Base-by-base conservation (phyloP, 495 filamentous ascomycete species). In the Penicillium flavigenum region DNA sequence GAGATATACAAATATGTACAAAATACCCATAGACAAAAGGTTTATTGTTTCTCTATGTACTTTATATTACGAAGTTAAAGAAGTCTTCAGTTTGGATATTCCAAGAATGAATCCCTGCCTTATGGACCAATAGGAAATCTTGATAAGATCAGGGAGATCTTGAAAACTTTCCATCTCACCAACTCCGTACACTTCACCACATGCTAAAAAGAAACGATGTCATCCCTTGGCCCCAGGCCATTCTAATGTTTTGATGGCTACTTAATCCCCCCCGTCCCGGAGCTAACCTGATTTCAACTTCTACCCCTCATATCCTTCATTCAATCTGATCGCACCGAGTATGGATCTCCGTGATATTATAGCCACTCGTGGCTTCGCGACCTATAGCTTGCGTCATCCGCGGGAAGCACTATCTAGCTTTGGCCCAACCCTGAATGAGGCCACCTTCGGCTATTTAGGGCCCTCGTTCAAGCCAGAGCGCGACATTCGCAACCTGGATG, bases 401-500 rank as follows among this genome's bases (percentile, higher is more conserved):
- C 24, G 66, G 38, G 76, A 77, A 45, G 59, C 64, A 8, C 57
- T 62, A 22, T 65, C 63, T 7, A 73, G 73, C 55, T 59, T 76
- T 38, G 73, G 70, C 19, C 75, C 73, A 8, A 76, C 73, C 10
- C 48, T 76, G 22, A 76, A 67, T 32, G 76, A 79, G 36, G 61
- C 68, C 43, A 77, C 73, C 0, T 63, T 70, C 29, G 76, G 76
- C 9, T 42, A 73, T 10, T 41, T 75, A 20, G 75, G 76, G 8
- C 59, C 63, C 3, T 70, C 66, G 6, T 86, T 84, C 65, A 60
- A 75, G 12, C 81, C 85, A 0, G 74, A 81, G 16, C 76, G 66
- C 43, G 85, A 87, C 55, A 86, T 89, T 34, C 70, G 77, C 7
- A 71, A 79, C 51, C 76, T 88, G 8, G 59, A 75, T 1, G 82